These are phyloP conservation scores for Lyophyllum atratum DNA, from an alignment of 768 basidiomycete species.

Conservation along the genomic window DNA sequence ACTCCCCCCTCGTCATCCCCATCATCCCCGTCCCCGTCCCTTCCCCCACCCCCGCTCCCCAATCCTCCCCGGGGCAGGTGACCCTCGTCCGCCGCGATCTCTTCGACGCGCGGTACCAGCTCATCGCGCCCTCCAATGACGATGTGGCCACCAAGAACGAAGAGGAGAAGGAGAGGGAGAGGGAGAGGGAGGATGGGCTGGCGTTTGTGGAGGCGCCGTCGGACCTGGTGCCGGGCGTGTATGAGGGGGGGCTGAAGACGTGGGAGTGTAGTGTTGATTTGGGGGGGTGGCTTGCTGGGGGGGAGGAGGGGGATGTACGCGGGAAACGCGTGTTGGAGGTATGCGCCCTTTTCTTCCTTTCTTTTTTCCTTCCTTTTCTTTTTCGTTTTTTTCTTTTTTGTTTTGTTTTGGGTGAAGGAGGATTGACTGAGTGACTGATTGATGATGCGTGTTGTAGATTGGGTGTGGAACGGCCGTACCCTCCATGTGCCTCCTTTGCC, in stretches of 20 bases:
- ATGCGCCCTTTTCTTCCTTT: slow-evolving; percentile 8
- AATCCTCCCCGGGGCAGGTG: slow-evolving; percentile 28
- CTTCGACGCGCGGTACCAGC: slow-evolving; percentile 95
- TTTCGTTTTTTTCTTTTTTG: background rate
- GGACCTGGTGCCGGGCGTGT: slow-evolving; percentile 88
- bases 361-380: too few relatives aligned
- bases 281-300: slow-evolving; percentile 58
- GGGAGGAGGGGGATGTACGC: slow-evolving; percentile 26
- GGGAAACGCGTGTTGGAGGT: slow-evolving; percentile 78
- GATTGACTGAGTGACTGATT: background rate
- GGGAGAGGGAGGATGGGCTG: slow-evolving; percentile 32
- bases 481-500: slow-evolving; percentile 67
- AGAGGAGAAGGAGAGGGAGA: background rate
- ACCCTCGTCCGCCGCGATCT: slow-evolving; percentile 79
- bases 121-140: slow-evolving; percentile 60
- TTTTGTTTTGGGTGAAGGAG: too few relatives aligned
- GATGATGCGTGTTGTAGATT: slow-evolving; percentile 63
- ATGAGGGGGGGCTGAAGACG: slow-evolving; percentile 96
- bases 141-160: background rate
- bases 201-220: slow-evolving; percentile 80
- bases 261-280: slow-evolving; percentile 97
- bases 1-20: slow-evolving; percentile 23
- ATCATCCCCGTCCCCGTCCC: slow-evolving; percentile 52
- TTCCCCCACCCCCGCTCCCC: slow-evolving; percentile 16
- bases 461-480: slow-evolving; percentile 95